A percentile compares a stretch with the other conserved stretches of the same genome.
These are phyloP conservation scores for Chaetomiaceae sp. DNA, from an alignment of 2,329 filamentous ascomycete genomes.

Conservation along the genomic window DNA sequence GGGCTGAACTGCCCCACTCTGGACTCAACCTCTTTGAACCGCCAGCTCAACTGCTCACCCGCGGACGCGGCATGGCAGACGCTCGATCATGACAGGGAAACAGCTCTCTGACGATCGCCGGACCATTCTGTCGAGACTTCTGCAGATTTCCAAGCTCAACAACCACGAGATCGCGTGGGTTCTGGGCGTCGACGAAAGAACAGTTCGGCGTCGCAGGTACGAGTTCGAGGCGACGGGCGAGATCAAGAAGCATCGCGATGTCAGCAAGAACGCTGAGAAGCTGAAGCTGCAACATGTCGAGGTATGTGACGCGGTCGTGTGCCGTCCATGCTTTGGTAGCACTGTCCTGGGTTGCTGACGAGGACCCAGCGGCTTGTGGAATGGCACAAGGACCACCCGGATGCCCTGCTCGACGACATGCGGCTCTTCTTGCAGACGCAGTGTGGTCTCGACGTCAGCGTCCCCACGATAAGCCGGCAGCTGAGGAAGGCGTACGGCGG, in stretches of 20 bases:
- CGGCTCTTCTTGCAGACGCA: constrained; percentile 19
- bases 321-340: not conserved
- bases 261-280: constrained; percentile 24
- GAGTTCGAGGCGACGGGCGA: constrained; percentile 19
- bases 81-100: constrained; percentile 19
- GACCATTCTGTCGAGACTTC: constrained; percentile 17
- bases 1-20: constrained; percentile 1
- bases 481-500: constrained; percentile 19
- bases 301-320: constrained; percentile 7
- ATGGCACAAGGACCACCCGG: constrained; percentile 21
- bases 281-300: constrained; percentile 21
- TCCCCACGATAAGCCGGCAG: constrained; percentile 20
- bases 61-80: not conserved
- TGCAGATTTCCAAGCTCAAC: constrained; percentile 20
- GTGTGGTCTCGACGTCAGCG: constrained; percentile 20
- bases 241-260: constrained; percentile 18
- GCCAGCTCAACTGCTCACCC: not conserved
- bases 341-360: not conserved
- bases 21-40: not conserved
- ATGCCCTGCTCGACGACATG: constrained; percentile 23
- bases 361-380: constrained; percentile 18
- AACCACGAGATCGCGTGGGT: constrained; percentile 22
- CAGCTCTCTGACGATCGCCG: constrained; percentile 18
- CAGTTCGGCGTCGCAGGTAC: constrained; percentile 17
- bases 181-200: constrained; percentile 18